Evolutionary conservation across 2,329 filamentous ascomycete species (phyloP).

Genomic region (Xylariomycetidae sp.): DNA sequence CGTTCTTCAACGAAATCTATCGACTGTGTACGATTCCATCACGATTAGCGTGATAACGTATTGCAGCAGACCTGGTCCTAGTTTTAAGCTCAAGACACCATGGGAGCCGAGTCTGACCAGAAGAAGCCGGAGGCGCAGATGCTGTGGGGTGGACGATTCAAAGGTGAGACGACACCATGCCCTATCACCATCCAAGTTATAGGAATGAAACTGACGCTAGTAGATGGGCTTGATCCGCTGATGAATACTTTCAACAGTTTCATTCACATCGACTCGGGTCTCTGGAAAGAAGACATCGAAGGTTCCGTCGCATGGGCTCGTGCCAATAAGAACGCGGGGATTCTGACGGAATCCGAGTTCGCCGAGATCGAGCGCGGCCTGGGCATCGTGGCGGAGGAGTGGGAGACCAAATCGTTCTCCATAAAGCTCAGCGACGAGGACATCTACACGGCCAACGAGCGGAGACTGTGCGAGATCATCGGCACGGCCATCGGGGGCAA

Average conservation of each 20-base stretch:
- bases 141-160: slow-evolving; percentile 60
- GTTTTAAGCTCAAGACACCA: too few relatives aligned
- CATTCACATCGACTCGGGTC: slow-evolving; percentile 71
- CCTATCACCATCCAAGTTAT: too few relatives aligned
- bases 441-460: too few relatives aligned
- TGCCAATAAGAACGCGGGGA: slow-evolving; percentile 70
- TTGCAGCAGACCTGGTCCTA: too few relatives aligned
- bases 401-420: slow-evolving; percentile 44
- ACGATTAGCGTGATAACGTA: too few relatives aligned
- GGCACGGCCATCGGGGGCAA: slow-evolving; percentile 82
- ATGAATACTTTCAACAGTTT: slow-evolving; percentile 84
- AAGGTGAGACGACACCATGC: too few relatives aligned
- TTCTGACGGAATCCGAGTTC: slow-evolving; percentile 71
- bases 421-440: slow-evolving; percentile 52
- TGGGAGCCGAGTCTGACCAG: too few relatives aligned
- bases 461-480: slow-evolving; percentile 75
- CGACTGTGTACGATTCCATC: too few relatives aligned
- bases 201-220: slow-evolving; percentile 24
- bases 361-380: slow-evolving; percentile 69
- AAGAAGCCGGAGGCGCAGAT: slow-evolving; percentile 33
- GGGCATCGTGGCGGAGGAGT: slow-evolving; percentile 49
- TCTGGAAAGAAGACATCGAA: slow-evolving; percentile 76
- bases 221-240: slow-evolving; percentile 76
- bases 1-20: too few relatives aligned
- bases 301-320: slow-evolving; percentile 78